A percentile compares a stretch with the other conserved stretches of the same genome.
These are phyloP conservation scores for Cudoniella acicularis DNA, from an alignment of 495 filamentous ascomycete species.

Conservation along the genomic window DNA sequence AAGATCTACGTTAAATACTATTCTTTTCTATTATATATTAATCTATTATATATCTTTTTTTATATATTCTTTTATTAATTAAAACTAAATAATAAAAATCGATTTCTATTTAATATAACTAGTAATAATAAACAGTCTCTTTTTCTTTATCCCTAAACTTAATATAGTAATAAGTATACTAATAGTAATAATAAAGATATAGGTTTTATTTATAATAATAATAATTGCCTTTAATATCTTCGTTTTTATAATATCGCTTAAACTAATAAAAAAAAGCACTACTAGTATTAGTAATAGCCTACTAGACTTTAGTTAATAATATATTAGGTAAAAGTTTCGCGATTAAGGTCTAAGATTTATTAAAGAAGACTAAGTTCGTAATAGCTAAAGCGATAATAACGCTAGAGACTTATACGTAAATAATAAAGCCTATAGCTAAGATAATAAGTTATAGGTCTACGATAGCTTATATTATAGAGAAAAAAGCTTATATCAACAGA, in stretches of 20 bases:
- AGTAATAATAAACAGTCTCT: neutral
- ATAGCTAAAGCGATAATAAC: slow-evolving; percentile 53
- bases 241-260: slow-evolving; percentile 29
- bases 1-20: neutral
- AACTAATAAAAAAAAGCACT: slow-evolving; percentile 34
- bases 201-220: slow-evolving; percentile 45
- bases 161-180: slow-evolving; percentile 26
- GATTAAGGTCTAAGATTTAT: slow-evolving; percentile 34
- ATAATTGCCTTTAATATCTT: slow-evolving; percentile 46
- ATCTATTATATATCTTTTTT: neutral
- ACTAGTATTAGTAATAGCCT: slow-evolving; percentile 44
- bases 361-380: slow-evolving; percentile 54
- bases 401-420: slow-evolving; percentile 49
- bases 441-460: slow-evolving; percentile 36
- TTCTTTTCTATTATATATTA: neutral
- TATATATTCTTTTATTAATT: neutral
- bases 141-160: neutral
- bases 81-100: neutral
- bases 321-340: slow-evolving; percentile 32
- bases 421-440: slow-evolving; percentile 49
- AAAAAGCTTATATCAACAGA: slow-evolving; percentile 45
- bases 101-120: neutral
- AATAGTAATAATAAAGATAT: slow-evolving; percentile 45
- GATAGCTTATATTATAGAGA: slow-evolving; percentile 50
- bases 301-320: slow-evolving; percentile 34